phyloP scores from a whole-genome alignment of 176 grass and related monocot species.

The Poa annua region DNA sequence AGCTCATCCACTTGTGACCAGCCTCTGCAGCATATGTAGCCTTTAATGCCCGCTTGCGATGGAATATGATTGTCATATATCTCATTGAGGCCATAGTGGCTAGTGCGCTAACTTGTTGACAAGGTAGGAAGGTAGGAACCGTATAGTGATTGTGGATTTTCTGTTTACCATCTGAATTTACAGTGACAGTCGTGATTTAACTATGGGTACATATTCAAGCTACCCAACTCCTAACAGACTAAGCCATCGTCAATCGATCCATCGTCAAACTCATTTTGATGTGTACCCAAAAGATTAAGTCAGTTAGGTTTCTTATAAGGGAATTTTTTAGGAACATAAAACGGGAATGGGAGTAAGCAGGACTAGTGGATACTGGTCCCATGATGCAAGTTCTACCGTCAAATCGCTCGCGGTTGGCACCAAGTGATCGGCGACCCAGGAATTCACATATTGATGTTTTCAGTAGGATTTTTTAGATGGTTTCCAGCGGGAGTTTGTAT shows the following conservation, averaged over 20 bases:
- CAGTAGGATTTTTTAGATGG: no score
- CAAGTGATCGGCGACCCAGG: no score
- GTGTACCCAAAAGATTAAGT: not conserved
- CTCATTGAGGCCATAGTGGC: not conserved
- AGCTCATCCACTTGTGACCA: constrained; percentile 30
- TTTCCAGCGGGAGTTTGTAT: no score
- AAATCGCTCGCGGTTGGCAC: no score
- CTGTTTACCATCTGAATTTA: not conserved
- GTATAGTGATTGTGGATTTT: not conserved
- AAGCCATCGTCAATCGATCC: not conserved
- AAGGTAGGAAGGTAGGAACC: not conserved
- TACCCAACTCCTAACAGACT: not conserved
- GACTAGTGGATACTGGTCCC: no score
- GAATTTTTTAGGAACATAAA: no score
- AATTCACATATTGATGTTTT: no score
- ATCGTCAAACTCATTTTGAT: not conserved
- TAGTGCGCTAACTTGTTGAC: not conserved
- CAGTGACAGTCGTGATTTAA: not conserved
- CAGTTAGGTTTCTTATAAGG: no score
- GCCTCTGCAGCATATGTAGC: not conserved
- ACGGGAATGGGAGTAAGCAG: no score
- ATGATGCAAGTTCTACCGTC: no score
- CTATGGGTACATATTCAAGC: not conserved
- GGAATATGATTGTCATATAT: not conserved
- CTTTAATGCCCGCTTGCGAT: not conserved